Percentiles rank a stretch among this genome's conserved stretches.
phyloP scores from a whole-genome alignment of 805 yeast species.

The Metschnikowia continentalis region DNA sequence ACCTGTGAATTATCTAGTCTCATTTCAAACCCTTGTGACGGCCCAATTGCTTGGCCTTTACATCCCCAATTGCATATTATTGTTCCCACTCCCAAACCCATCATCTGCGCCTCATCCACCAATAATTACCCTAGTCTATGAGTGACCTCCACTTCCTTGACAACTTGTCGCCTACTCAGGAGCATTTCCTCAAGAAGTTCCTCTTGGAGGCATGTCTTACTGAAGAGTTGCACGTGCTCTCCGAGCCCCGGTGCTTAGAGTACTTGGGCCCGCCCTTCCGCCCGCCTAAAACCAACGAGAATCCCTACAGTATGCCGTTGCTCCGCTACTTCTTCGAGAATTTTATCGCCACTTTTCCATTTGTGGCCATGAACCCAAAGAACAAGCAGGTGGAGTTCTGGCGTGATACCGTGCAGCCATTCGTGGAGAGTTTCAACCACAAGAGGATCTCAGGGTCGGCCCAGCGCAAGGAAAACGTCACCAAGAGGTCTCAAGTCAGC shows the following conservation, averaged over 20 bases:
- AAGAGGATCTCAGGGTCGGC: slow-evolving; percentile 68
- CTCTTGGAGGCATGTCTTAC: slow-evolving; percentile 59
- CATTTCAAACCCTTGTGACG: neutral
- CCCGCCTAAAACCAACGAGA: slow-evolving; percentile 4
- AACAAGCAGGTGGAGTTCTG: slow-evolving; percentile 58
- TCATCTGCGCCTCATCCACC: neutral
- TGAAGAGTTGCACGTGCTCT: slow-evolving; percentile 56
- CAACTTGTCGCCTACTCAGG: slow-evolving; percentile 57
- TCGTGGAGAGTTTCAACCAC: slow-evolving; percentile 71
- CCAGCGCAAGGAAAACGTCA: slow-evolving; percentile 70
- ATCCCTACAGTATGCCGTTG: slow-evolving; percentile 53
- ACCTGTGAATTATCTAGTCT: neutral
- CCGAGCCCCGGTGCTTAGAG: slow-evolving; percentile 59
- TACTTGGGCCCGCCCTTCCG: slow-evolving; percentile 77
- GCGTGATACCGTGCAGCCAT: slow-evolving; percentile 74
- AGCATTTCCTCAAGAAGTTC: slow-evolving; percentile 84
- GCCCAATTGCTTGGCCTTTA: neutral
- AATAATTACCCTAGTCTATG: neutral
- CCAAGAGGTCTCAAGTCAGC: slow-evolving; percentile 57
- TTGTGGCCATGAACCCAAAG: slow-evolving; percentile 48
- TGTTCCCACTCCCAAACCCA: neutral
- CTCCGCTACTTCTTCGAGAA: slow-evolving; percentile 60
- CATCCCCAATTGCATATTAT: neutral
- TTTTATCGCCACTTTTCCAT: slow-evolving; percentile 71
- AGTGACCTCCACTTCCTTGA: slow-evolving; percentile 6